Conservation (phyloP, 1,284 basidiomycete genomes). For the Tilletia indica region DNA sequence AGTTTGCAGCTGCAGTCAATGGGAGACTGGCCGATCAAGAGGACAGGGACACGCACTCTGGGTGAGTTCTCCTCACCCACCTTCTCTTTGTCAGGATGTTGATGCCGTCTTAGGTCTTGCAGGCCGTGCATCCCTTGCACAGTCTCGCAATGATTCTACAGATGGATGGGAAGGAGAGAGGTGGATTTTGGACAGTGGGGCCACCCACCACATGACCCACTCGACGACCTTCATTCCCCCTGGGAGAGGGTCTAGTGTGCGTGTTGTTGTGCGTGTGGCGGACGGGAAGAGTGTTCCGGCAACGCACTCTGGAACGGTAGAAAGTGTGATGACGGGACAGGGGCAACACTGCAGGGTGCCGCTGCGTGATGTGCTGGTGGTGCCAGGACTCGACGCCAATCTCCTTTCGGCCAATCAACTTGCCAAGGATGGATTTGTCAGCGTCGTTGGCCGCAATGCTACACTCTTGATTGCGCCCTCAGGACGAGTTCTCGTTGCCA, state of each 20-base stretch:
- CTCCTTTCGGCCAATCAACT: neutral
- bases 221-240: neutral
- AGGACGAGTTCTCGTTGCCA: neutral
- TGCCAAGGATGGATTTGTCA: neutral
- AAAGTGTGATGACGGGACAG: neutral
- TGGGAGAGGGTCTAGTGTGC: too few species aligned
- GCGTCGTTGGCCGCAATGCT: neutral
- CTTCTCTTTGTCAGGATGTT: neutral
- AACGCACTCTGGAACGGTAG: neutral
- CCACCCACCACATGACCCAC: constrained; percentile 1
- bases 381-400: neutral
- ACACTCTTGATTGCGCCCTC: neutral
- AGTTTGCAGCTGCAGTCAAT: neutral
- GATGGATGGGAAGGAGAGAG: neutral
- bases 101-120: neutral
- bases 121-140: too few species aligned
- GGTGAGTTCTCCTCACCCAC: constrained; percentile 4
- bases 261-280: neutral
- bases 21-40: neutral
- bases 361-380: neutral
- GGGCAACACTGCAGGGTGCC: neutral
- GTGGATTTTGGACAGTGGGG: constrained; percentile 8
- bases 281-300: neutral
- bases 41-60: neutral
- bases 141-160: too few species aligned